Percentiles rank a stretch among this genome's conserved stretches.
Conservation (phyloP, 495 filamentous ascomycete genomes). For the Penicillium turbatum region DNA sequence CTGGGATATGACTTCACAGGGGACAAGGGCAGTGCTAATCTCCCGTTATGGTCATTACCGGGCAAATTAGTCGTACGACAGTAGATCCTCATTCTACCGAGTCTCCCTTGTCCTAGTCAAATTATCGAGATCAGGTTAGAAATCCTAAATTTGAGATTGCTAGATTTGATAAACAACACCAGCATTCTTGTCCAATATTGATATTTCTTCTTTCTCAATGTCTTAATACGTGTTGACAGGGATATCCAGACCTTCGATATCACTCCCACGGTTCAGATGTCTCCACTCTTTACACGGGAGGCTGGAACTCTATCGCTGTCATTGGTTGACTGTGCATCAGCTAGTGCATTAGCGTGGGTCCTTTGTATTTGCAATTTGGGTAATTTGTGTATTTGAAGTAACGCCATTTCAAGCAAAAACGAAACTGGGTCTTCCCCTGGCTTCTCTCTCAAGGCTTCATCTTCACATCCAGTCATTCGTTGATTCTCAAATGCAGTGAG, state of each 20-base stretch:
- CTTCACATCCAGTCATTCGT: conserved; percentile 41
- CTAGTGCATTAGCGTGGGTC: not conserved
- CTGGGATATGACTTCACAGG: not conserved
- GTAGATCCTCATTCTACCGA: conserved; percentile 6
- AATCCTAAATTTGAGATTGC: not conserved
- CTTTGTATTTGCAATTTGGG: conserved; percentile 2
- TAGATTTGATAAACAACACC: not conserved
- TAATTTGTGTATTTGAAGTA: conserved; percentile 2
- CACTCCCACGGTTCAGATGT: not conserved
- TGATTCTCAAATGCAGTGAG: conserved; percentile 27
- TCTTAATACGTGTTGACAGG: not conserved
- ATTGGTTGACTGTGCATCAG: not conserved
- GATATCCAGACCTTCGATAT: not conserved
- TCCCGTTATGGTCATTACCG: not conserved
- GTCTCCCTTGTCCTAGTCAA: not conserved
- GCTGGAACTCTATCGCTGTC: not conserved
- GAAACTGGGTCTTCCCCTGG: conserved; percentile 3
- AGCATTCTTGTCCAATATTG: not conserved
- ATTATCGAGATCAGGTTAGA: not conserved
- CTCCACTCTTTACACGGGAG: conserved; percentile 4
- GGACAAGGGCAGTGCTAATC: not conserved
- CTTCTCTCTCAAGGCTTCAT: conserved; percentile 10
- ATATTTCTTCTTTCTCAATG: not conserved
- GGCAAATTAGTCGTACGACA: conserved; percentile 1
- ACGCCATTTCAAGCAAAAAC: conserved; percentile 3